A percentile compares a stretch with the other conserved stretches of the same genome.
Conservation (phyloP, 306 rosid species). For the Casuarina cunninghamiana region DNA sequence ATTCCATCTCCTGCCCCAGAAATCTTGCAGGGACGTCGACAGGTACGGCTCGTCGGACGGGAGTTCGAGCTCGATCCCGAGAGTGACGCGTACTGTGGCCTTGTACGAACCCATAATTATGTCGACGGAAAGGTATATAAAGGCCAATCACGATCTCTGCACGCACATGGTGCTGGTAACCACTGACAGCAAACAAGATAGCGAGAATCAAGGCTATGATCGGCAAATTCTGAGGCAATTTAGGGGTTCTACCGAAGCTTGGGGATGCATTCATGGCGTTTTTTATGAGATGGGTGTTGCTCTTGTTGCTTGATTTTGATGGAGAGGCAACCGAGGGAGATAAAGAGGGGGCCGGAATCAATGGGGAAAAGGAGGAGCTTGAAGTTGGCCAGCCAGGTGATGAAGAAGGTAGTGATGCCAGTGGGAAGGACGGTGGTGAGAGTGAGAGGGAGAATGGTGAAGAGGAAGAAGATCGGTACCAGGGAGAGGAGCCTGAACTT, state of each 20-base stretch:
- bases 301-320: conserved; percentile 16
- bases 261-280: not conserved
- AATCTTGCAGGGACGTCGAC: conserved; percentile 35
- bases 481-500: conserved; percentile 34
- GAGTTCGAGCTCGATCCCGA: conserved; percentile 28
- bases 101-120: conserved; percentile 24
- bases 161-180: not conserved
- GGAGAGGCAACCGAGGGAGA: conserved; percentile 27
- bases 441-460: conserved; percentile 29
- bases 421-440: conserved; percentile 29
- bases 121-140: conserved; percentile 25
- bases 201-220: conserved; percentile 21
- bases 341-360: conserved; percentile 30
- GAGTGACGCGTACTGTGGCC: not conserved
- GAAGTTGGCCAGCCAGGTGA: conserved; percentile 40
- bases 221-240: conserved; percentile 24
- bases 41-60: conserved; percentile 39
- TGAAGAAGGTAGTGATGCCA: conserved; percentile 29
- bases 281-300: not conserved
- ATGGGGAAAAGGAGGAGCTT: conserved; percentile 52
- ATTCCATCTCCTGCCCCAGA: conserved; percentile 43
- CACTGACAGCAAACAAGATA: not conserved
- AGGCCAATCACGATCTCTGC: not conserved
- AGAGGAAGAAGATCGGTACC: conserved; percentile 31
- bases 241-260: not conserved